Evolutionary conservation across 179 eudicot genomes (phyloP).

Genomic region (Nepenthes alata): DNA sequence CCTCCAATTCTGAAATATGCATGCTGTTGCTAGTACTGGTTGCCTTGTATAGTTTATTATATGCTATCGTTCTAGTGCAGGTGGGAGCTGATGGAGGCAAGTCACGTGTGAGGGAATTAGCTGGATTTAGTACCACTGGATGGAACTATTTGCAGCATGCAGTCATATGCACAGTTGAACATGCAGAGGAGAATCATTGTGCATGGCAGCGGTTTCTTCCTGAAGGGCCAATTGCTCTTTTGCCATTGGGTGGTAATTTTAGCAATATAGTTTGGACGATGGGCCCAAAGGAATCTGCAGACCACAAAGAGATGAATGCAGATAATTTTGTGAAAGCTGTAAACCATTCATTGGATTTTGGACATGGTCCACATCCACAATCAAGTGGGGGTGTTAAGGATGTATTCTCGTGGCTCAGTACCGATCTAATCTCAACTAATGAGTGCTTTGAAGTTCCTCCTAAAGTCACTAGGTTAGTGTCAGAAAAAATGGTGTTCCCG

Average conservation of each 20-base stretch:
- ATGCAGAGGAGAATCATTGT: slow-evolving; percentile 42
- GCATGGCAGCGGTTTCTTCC: slow-evolving; percentile 98
- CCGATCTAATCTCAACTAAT: slow-evolving; percentile 36
- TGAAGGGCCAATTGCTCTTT: slow-evolving; percentile 86
- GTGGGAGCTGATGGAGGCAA: slow-evolving; percentile 99
- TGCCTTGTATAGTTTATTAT: neutral
- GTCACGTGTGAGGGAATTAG: slow-evolving; percentile 78
- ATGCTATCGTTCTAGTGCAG: slow-evolving; percentile 17
- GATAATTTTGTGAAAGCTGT: slow-evolving; percentile 65
- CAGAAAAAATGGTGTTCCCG: slow-evolving; percentile 88
- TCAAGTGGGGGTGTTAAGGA: slow-evolving; percentile 35
- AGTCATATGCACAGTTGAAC: slow-evolving; percentile 88
- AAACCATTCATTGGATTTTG: slow-evolving; percentile 68
- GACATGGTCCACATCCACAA: slow-evolving; percentile 78
- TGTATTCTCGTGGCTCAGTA: slow-evolving; percentile 39
- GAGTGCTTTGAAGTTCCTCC: slow-evolving; percentile 92
- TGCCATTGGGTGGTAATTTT: slow-evolving; percentile 79
- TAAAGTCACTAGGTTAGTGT: slow-evolving; percentile 50
- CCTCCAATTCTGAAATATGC: too few relatives aligned
- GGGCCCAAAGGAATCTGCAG: slow-evolving; percentile 66
- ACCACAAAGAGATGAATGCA: slow-evolving; percentile 47
- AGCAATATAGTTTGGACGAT: slow-evolving; percentile 99
- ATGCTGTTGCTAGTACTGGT: too few relatives aligned
- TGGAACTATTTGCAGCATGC: slow-evolving; percentile 91
- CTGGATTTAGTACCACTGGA: slow-evolving; percentile 63